These are phyloP conservation scores for Botryotinia globosa DNA, from an alignment of 2,329 filamentous ascomycete genomes.

Conservation along the genomic window DNA sequence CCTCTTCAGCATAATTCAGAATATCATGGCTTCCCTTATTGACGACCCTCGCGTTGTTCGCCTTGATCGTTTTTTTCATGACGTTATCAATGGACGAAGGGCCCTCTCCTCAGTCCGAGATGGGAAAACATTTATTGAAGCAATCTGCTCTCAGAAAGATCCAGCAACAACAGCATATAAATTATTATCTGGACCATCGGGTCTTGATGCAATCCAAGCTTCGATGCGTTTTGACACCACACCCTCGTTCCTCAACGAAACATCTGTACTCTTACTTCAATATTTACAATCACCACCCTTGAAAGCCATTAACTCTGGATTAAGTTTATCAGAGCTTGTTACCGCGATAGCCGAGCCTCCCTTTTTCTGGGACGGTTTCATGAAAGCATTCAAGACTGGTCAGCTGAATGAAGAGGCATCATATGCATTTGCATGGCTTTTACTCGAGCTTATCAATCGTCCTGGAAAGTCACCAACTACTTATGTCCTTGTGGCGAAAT, in stretches of 20 bases:
- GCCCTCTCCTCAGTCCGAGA: constrained; percentile 41
- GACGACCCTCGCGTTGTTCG: constrained; percentile 27
- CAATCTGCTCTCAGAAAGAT: constrained; percentile 45
- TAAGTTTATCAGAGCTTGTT: constrained; percentile 46
- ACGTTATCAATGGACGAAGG: constrained; percentile 42
- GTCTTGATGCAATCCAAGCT: constrained; percentile 41
- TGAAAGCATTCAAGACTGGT: constrained; percentile 33
- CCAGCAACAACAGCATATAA: constrained; percentile 43
- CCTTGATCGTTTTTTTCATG: constrained; percentile 43
- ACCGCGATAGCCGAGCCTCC: constrained; percentile 49
- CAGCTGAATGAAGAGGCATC: constrained; percentile 35
- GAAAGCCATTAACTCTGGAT: constrained; percentile 29
- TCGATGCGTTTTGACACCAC: constrained; percentile 46
- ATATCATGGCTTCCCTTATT: neutral
- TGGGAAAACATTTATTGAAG: constrained; percentile 48
- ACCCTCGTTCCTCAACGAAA: constrained; percentile 45
- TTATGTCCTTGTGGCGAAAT: constrained; percentile 35
- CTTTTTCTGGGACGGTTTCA: constrained; percentile 46
- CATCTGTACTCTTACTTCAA: constrained; percentile 37
- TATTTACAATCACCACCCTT: constrained; percentile 38
- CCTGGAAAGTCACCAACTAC: constrained; percentile 29
- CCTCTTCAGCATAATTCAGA: neutral
- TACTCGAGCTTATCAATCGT: constrained; percentile 45
- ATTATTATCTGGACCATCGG: constrained; percentile 40
- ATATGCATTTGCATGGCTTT: constrained; percentile 44